Base-by-base conservation (phyloP, 106 monocot genomes). In the Phalaenopsis equestris region DNA sequence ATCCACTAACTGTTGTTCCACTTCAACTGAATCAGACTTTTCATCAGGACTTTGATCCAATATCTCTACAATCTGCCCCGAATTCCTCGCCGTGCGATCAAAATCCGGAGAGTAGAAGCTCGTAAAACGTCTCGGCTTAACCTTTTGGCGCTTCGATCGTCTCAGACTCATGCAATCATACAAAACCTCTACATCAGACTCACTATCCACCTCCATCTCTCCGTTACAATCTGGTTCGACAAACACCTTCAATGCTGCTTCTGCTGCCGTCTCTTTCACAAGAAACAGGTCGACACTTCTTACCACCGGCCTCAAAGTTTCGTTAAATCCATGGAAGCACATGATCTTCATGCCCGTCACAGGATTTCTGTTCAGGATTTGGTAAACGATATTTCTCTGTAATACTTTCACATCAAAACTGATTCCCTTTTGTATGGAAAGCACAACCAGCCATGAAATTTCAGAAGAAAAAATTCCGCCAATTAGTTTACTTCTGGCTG, bases 141-240 rank as follows among this genome's bases (percentile, higher is more conserved):
- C 47, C 55, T 86, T 93, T 17, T 42, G 80, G 67, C 90, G 90
- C 55, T 90, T 93, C 41, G 93, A 93, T 52, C 79, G 87, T 56
- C 93, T 85, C 65, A 93, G 68, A 80, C 47, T 82, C 37, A 49
- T 73, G 42, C 75, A 78, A 45, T 84, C 83, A 87, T 85, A 88
- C 61, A 89, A 79, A 76, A 85, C 80, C 70, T 90, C 87, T 30
- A 82, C 83, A 61, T 86, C 85, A 47, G 81, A 78, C 2, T 88
- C 88, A 56, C 78, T 46, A 57, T 85, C 77, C 41, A 48, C 56
- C 11, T 45, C 43, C 4, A 49, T 48, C 23, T 24, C 24, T 30
- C 19, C 11, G 23, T 76, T 76, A 11, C 11, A 11, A 56, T 19
- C 23, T 41, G 36, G 42, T 55, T 45, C 21, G 17, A 23, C 45